phyloP scores from a whole-genome alignment of 129 eudicot genomes.

The Flaveria trinervia region DNA sequence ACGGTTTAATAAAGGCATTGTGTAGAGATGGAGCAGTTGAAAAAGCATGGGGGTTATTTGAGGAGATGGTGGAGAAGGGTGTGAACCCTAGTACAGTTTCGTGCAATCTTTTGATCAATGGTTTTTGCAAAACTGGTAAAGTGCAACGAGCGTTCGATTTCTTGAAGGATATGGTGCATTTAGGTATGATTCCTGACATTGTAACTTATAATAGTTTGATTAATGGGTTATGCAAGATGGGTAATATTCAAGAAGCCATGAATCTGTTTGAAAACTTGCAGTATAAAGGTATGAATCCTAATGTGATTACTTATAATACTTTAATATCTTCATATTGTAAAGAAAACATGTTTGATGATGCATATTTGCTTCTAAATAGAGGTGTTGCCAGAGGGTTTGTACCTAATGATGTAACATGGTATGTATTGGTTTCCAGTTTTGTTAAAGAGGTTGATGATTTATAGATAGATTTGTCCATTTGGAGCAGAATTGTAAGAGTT shows the following conservation, averaged over 20 bases:
- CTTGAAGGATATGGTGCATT: constrained; percentile 62
- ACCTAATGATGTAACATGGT: constrained; percentile 85
- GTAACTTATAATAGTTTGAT: constrained; percentile 79
- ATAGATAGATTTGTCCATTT: constrained; percentile 27
- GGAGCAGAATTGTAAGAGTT: not conserved
- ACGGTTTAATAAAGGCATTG: constrained; percentile 68
- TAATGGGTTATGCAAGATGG: constrained; percentile 78
- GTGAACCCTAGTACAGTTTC: constrained; percentile 49
- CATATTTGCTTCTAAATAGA: constrained; percentile 59
- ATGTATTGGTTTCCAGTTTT: constrained; percentile 51
- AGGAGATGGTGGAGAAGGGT: constrained; percentile 80
- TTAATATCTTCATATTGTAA: constrained; percentile 70
- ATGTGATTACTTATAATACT: constrained; percentile 77
- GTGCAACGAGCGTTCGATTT: constrained; percentile 70
- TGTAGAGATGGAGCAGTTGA: constrained; percentile 70
- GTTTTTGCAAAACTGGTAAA: constrained; percentile 63
- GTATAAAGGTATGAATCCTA: constrained; percentile 62
- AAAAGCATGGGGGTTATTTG: constrained; percentile 73
- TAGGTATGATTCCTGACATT: constrained; percentile 78
- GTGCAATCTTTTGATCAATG: constrained; percentile 81
- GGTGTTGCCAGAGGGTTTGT: constrained; percentile 67
- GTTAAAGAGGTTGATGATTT: constrained; percentile 32
- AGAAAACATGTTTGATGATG: constrained; percentile 58
- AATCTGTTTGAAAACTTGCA: constrained; percentile 62
- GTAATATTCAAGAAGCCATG: constrained; percentile 59